Conservation (phyloP, 2,329 filamentous ascomycete genomes). For the Pseudocercospora ulei region DNA sequence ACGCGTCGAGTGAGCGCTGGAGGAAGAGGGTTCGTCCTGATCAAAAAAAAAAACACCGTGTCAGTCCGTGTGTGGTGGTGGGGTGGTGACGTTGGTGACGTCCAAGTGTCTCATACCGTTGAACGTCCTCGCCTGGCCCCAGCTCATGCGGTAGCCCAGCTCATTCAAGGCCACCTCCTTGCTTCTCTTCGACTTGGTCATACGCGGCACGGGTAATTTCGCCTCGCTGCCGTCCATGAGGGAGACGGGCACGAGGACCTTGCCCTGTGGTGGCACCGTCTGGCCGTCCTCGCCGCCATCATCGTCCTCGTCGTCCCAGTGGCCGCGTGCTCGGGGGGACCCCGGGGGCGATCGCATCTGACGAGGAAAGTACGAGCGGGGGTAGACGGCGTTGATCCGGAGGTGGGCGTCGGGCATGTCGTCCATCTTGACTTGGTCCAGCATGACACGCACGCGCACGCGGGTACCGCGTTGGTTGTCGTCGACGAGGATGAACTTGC, state of each 20-base stretch:
- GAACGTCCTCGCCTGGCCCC: slow-evolving; percentile 90
- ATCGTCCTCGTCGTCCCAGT: slow-evolving; percentile 60
- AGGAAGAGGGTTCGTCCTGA: slow-evolving; percentile 23
- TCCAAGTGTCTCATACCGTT: slow-evolving; percentile 45
- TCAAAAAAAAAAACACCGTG: too few relatives aligned
- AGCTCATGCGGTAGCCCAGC: slow-evolving; percentile 87
- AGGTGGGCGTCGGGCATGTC: slow-evolving; percentile 95
- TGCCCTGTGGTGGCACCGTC: slow-evolving; percentile 33
- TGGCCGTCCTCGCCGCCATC: slow-evolving; percentile 42
- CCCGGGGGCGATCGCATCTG: slow-evolving; percentile 84
- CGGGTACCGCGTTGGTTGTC: slow-evolving; percentile 71
- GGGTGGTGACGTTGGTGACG: slow-evolving; percentile 13
- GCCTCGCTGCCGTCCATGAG: slow-evolving; percentile 59
- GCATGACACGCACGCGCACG: slow-evolving; percentile 78
- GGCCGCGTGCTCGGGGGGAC: slow-evolving; percentile 61
- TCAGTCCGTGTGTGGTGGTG: slow-evolving; percentile 16
- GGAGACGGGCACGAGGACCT: slow-evolving; percentile 42
- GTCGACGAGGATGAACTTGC: slow-evolving; percentile 94
- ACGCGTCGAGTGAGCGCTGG: slow-evolving; percentile 65
- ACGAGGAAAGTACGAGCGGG: slow-evolving; percentile 80
- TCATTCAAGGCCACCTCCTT: slow-evolving; percentile 91
- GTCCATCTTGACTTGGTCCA: slow-evolving; percentile 88
- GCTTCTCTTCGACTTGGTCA: slow-evolving; percentile 57
- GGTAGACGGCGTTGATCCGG: slow-evolving; percentile 79
- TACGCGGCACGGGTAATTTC: slow-evolving; percentile 64